phyloP scores from a whole-genome alignment of 495 filamentous ascomycete genomes.

The Penicillium bovifimosum region DNA sequence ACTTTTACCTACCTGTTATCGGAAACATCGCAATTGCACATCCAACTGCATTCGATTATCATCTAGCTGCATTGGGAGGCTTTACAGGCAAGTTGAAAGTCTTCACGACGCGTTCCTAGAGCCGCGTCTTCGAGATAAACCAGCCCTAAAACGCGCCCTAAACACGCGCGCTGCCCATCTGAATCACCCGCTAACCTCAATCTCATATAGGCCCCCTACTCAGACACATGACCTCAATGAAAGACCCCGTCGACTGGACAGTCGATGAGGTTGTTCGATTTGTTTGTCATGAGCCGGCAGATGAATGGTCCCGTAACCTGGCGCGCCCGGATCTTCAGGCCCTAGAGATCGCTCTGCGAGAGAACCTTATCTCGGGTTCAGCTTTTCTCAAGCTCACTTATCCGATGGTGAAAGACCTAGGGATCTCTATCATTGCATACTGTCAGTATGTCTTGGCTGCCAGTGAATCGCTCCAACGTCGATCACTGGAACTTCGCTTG shows the following conservation, averaged over 20 bases:
- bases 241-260: slow-evolving; percentile 64
- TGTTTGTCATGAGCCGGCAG: slow-evolving; percentile 50
- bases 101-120: neutral
- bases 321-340: slow-evolving; percentile 45
- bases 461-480: slow-evolving; percentile 39
- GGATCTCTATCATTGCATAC: slow-evolving; percentile 43
- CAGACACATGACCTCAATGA: slow-evolving; percentile 9
- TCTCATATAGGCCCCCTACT: slow-evolving; percentile 1
- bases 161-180: neutral
- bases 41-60: no score
- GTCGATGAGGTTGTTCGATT: slow-evolving; percentile 59
- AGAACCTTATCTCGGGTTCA: slow-evolving; percentile 56
- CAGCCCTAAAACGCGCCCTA: neutral
- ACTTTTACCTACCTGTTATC: neutral
- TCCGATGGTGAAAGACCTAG: slow-evolving; percentile 41
- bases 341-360: slow-evolving; percentile 50
- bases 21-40: no score
- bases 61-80: neutral
- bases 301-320: slow-evolving; percentile 33
- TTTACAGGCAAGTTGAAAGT: neutral
- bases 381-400: slow-evolving; percentile 52
- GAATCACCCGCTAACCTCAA: neutral
- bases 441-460: slow-evolving; percentile 40
- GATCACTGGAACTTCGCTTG: slow-evolving; percentile 37
- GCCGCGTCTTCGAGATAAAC: neutral